Conservation (phyloP, 257 asterid genomes). For the Przewalskia tangutica region DNA sequence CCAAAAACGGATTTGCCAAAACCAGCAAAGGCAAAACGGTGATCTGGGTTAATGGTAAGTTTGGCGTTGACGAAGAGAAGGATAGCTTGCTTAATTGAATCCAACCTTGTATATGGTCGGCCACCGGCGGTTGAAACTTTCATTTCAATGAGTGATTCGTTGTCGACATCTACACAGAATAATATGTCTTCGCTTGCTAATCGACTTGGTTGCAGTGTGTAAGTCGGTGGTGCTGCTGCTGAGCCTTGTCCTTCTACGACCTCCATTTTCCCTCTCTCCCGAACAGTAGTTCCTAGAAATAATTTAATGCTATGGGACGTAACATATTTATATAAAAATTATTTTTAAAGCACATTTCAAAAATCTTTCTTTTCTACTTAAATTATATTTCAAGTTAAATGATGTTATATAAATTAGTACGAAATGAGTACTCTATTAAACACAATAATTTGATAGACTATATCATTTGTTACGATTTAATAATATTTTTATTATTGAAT, state of each 20-base stretch:
- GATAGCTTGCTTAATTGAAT: conserved; percentile 72
- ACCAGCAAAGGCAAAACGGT: conserved; percentile 75
- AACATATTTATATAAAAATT: too few relatives aligned
- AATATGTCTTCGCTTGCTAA: conserved; percentile 67
- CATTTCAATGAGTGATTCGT: conserved; percentile 75
- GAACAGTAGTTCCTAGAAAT: too few relatives aligned
- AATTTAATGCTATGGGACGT: too few relatives aligned
- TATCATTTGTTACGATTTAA: too few relatives aligned
- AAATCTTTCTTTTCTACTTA: too few relatives aligned
- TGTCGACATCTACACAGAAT: conserved; percentile 79
- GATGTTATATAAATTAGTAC: too few relatives aligned
- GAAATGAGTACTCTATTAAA: too few relatives aligned
- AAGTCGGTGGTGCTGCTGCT: conserved; percentile 3
- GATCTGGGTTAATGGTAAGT: conserved; percentile 70
- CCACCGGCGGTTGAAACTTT: conserved; percentile 62
- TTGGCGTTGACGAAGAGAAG: conserved; percentile 70
- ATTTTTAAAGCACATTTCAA: too few relatives aligned
- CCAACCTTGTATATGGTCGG: conserved; percentile 69
- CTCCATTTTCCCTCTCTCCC: conserved; percentile 42
- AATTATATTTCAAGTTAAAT: too few relatives aligned
- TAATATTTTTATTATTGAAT: too few relatives aligned
- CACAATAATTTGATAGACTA: too few relatives aligned
- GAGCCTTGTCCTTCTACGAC: conserved; percentile 25
- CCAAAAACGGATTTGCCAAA: neutral
- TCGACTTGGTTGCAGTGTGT: conserved; percentile 34